Base-by-base conservation (phyloP, 116 monocot genomes). In the Phalaenopsis hybrid region DNA sequence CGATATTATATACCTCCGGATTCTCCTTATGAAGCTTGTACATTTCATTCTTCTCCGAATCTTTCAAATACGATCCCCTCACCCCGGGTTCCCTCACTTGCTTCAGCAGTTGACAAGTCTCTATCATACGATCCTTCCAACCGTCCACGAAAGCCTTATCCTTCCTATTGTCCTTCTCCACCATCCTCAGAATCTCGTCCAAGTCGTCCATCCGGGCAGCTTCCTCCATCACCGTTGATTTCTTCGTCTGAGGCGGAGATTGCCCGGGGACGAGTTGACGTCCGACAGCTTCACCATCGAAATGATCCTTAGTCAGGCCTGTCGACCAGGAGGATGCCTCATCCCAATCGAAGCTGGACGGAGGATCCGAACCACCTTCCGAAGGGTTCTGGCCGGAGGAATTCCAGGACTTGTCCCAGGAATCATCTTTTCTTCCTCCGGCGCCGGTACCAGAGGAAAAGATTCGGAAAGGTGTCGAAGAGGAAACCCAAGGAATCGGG, bases 1-100 rank as follows among this genome's bases (percentile, higher is more conserved):
- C 97, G 70, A 97, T 87, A 2, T 85, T 89, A 81, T 93, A 87
- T 20, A 80, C 86, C 88, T 81, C 89, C 7, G 94, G 98, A 73
- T 98, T 84, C 87, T 93, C 89, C 86, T 93, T 95, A 79, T 95
- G 90, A n/a, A 94, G 80, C 84, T 88, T 77, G 84, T 94, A 98
- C 98, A 94, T 98, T 89, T 98, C 98, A 52, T 84, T 80, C 87
- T 98, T 98, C 89, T 98, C 98, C 10, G 93, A 90, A 79, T 98
- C 92, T 89, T 93, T 94, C 61, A 98, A 82, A 72, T 92, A 93
- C 43, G 85, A 77, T 18, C 92, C 97, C 45, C 94, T 81, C 72
- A 83, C 84, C 78, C 97, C 94, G 3, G 98, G 93, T 86, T 98
- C 94, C 79, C 93, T 86, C 78, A 94, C 98, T 86, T 94, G 94